Evolutionary conservation across 176 grass and related monocot species (phyloP).

Genomic region (Chrysopogon serrulatus): DNA sequence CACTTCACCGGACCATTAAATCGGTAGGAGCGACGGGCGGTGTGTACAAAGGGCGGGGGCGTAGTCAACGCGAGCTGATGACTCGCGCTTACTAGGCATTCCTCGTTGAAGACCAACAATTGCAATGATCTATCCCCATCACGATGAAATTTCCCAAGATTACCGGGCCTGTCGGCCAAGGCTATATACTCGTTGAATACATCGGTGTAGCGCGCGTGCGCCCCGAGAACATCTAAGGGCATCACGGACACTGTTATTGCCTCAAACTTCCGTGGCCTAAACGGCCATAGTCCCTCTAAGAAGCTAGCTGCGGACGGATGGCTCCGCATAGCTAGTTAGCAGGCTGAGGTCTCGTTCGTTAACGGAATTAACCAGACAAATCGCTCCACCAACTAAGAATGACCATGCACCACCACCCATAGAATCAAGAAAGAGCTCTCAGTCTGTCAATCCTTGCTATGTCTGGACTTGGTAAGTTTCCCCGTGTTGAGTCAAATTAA

Average conservation of each 20-base stretch:
- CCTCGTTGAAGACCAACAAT: conserved; percentile 75
- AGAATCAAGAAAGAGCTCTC: conserved; percentile 53
- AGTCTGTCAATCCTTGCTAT: conserved; percentile 57
- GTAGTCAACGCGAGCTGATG: not conserved
- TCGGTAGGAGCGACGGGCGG: no score
- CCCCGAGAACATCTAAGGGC: no score
- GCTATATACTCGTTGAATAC: conserved; percentile 72
- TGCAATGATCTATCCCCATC: conserved; percentile 74
- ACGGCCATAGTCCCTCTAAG: conserved; percentile 65
- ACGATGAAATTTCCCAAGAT: conserved; percentile 50
- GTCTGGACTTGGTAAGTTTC: conserved; percentile 52
- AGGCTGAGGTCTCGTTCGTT: conserved; percentile 59
- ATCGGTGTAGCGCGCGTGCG: no score
- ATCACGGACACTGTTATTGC: no score
- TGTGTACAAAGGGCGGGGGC: no score
- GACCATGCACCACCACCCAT: conserved; percentile 33
- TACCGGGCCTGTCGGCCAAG: conserved; percentile 48
- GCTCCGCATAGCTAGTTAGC: conserved; percentile 44
- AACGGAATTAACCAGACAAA: conserved; percentile 60
- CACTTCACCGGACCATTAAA: no score
- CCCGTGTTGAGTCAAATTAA: conserved; percentile 39
- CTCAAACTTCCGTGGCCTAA: conserved; percentile 74
- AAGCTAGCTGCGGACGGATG: conserved; percentile 60
- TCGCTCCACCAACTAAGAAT: conserved; percentile 13
- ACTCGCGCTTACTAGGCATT: conserved; percentile 70